These are phyloP conservation scores for Lactifluus echinatus DNA, from an alignment of 768 basidiomycete species.

Conservation along the genomic window DNA sequence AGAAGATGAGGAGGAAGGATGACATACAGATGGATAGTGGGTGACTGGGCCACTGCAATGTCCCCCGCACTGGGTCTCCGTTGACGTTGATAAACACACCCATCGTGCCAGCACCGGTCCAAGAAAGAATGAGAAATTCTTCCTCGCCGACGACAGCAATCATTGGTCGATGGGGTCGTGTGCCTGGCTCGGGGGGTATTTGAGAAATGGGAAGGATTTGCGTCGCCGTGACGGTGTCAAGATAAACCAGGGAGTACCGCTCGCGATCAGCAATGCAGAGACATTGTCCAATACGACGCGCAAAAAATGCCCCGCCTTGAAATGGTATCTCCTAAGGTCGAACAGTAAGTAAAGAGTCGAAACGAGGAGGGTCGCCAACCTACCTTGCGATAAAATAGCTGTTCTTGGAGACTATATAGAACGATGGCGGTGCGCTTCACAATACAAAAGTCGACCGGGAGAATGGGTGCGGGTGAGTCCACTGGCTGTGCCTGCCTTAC, in stretches of 20 bases:
- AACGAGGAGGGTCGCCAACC: slow-evolving; percentile 32
- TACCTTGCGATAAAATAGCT: slow-evolving; percentile 51
- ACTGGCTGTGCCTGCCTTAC: slow-evolving; percentile 38
- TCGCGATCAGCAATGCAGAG: slow-evolving; percentile 70
- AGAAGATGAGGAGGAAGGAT: background rate
- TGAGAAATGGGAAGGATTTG: slow-evolving; percentile 78
- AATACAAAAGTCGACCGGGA: slow-evolving; percentile 62
- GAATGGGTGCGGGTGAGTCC: slow-evolving; percentile 32
- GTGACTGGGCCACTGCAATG: slow-evolving; percentile 77
- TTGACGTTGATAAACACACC: slow-evolving; percentile 80
- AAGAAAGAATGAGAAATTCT: slow-evolving; percentile 82
- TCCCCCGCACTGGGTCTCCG: slow-evolving; percentile 86
- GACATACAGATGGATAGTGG: slow-evolving; percentile 67
- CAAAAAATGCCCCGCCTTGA: slow-evolving; percentile 47
- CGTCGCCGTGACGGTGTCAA: slow-evolving; percentile 59
- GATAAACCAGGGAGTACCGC: slow-evolving; percentile 70
- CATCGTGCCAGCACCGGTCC: slow-evolving; percentile 71
- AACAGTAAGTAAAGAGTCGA: background rate
- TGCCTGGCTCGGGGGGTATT: slow-evolving; percentile 33
- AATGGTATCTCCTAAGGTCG: slow-evolving; percentile 59
- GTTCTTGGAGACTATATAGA: slow-evolving; percentile 58
- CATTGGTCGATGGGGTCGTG: slow-evolving; percentile 46
- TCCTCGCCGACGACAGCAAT: slow-evolving; percentile 67
- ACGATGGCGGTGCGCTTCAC: slow-evolving; percentile 60
- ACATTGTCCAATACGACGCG: slow-evolving; percentile 50